Base-by-base conservation (phyloP, 345 rosid species). In the Lepidium didymum region DNA sequence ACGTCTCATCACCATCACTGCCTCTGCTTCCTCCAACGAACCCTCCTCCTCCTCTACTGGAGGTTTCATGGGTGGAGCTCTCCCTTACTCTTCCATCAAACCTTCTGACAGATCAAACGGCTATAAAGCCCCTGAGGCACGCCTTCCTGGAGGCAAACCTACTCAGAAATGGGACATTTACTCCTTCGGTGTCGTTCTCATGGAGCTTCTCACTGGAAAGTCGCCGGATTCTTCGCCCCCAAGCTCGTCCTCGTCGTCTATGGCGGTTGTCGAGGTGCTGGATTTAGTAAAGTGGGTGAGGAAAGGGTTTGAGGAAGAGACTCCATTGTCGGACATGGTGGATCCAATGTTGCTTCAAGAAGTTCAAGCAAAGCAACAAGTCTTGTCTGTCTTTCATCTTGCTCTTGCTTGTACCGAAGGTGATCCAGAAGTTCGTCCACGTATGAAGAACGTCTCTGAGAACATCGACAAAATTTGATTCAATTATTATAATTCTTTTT, bases 301-400 rank as follows among this genome's bases (percentile, higher is more conserved):
- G 75, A 95, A 89, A 73, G 99, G 99, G 8, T 95, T 95, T 38
- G 91, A 86, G 53, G 93, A 87, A 60, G 96, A 89, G 75, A 80
- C 82, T 33, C 90, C 93, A 0, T 78, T 95, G 27, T 87, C 97
- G 11, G 94, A 91, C 9, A 87, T 91, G 97, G 97, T 95, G 5
- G 99, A 91, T 66, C 93, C 93, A 0, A 42, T 75, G 75, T 74
- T 95, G 81, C 80, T 94, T 2, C 96, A 87, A 69, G 99, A 95
- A 85, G 91, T 89, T 60, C 96, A 91, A 3, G 97, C 92, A 19
- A 91, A 91, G 72, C 90, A 91, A 68, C 96, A 91, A 69, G 97
- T 94, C 11, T 54, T 91, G 11, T 93, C 97, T 0, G 91, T 77
- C 19, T 91, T 94, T 19, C 96, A 94, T 40, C 83, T 94, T 18